Evolutionary conservation across 2,329 filamentous ascomycete species (phyloP).

Genomic region (Tolypocladium tundrense): DNA sequence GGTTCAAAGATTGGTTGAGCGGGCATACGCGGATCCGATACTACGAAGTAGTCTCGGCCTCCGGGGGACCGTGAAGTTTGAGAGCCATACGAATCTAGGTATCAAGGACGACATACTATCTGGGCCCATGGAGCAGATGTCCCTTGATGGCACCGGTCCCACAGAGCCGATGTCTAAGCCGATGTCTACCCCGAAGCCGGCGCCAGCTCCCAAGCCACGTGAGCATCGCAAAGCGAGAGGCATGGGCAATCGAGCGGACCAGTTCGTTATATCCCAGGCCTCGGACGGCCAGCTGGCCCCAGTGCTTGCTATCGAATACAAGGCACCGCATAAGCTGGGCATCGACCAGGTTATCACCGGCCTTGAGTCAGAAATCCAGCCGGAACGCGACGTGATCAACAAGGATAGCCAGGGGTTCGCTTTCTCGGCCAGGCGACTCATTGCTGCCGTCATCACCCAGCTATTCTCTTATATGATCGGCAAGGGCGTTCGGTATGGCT

Average conservation of each 20-base stretch:
- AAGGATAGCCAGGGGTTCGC: constrained; percentile 16
- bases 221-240: constrained; percentile 5
- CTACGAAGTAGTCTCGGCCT: constrained; percentile 19
- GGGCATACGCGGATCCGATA: too few species aligned
- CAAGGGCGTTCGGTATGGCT: constrained; percentile 23
- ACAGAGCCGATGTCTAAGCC: too few species aligned
- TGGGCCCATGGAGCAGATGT: constrained; percentile 13
- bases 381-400: constrained; percentile 21
- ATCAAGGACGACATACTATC: constrained; percentile 11
- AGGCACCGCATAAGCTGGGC: constrained; percentile 25
- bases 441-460: constrained; percentile 24
- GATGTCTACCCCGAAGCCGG: too few species aligned
- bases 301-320: background rate
- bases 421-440: constrained; percentile 18
- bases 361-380: constrained; percentile 21
- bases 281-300: background rate
- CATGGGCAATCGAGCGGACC: constrained; percentile 19
- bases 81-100: constrained; percentile 25
- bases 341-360: constrained; percentile 20
- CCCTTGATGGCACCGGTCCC: constrained; percentile 1
- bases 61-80: constrained; percentile 21
- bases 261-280: constrained; percentile 15
- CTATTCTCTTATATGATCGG: constrained; percentile 29
- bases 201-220: too few species aligned
- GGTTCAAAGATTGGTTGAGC: constrained; percentile 17